Evolutionary conservation across 345 rosid species (phyloP).

Genomic region (Limnanthes douglasii): DNA sequence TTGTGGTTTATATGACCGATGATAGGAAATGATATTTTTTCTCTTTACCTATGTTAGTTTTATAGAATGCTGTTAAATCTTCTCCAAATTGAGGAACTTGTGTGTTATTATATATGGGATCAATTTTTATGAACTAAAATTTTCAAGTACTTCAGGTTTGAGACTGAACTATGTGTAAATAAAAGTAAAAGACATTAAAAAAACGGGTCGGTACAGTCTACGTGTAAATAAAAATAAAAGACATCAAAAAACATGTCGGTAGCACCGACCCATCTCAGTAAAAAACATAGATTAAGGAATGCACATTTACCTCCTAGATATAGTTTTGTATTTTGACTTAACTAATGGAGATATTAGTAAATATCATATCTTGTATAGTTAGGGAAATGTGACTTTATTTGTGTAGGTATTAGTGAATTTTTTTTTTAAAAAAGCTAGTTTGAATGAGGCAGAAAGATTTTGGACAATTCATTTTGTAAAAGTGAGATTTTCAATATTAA

Average conservation of each 20-base stretch:
- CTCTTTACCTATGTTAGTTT: conserved; percentile 38
- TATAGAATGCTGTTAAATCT: conserved; percentile 61
- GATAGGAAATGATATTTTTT: conserved; percentile 53
- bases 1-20: conserved; percentile 75
- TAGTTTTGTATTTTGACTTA: too few relatives aligned
- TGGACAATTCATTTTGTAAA: too few relatives aligned
- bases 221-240: too few relatives aligned
- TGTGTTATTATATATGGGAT: conserved; percentile 83
- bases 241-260: conserved; percentile 5
- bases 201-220: too few relatives aligned
- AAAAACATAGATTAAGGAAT: neutral
- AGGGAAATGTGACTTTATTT: too few relatives aligned
- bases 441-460: too few relatives aligned
- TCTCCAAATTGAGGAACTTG: conserved; percentile 65
- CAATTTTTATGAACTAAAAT: conserved; percentile 85
- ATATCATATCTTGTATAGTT: too few relatives aligned
- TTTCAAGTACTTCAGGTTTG: conserved; percentile 74
- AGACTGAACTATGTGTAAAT: conserved; percentile 51
- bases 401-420: too few relatives aligned
- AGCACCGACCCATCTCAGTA: conserved; percentile 3
- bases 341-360: too few relatives aligned
- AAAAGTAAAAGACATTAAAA: conserved; percentile 8
- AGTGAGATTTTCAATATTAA: too few relatives aligned
- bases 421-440: too few relatives aligned
- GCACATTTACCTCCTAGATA: too few relatives aligned